These are phyloP conservation scores for Rhizoclosmatium globosum DNA, from an alignment of 192 early-diverging fungal species.

Conservation along the genomic window DNA sequence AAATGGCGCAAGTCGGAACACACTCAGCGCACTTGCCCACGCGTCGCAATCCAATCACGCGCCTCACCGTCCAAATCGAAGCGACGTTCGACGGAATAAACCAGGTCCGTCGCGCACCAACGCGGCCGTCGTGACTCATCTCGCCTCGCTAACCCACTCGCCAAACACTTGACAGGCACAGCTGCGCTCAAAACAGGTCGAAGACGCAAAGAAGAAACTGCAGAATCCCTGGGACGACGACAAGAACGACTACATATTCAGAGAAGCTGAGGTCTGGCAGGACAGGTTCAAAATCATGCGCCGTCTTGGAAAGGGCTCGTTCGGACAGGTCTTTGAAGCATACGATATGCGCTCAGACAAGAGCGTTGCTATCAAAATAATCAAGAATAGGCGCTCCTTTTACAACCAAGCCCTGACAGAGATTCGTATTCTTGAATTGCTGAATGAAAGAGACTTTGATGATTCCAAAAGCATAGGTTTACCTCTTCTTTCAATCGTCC, in stretches of 20 bases:
- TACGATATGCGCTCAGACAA: not conserved
- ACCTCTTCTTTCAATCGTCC: not conserved
- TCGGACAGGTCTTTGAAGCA: conserved; percentile 45
- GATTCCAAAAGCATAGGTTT: conserved; percentile 33
- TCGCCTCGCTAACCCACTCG: not conserved
- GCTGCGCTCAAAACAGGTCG: not conserved
- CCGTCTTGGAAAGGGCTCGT: conserved; percentile 42
- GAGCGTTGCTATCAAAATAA: conserved; percentile 55
- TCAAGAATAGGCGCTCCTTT: conserved; percentile 48
- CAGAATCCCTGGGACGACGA: conserved; percentile 39
- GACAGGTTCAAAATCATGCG: conserved; percentile 24
- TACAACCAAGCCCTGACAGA: conserved; percentile 45
- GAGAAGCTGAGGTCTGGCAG: conserved; percentile 36
- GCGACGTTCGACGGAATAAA: not conserved
- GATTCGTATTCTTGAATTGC: conserved; percentile 38
- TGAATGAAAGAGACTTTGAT: conserved; percentile 38
- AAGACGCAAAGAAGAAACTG: not conserved
- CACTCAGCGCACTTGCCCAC: no score
- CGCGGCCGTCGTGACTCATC: no score
- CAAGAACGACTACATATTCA: conserved; percentile 46
- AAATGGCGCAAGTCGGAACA: not conserved
- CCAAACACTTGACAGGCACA: not conserved
- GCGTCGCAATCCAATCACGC: conserved; percentile 10
- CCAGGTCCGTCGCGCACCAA: not conserved
- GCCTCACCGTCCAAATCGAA: not conserved